phyloP scores from a whole-genome alignment of 164 flowering plant genomes.

The Magnolia changhungtana region DNA sequence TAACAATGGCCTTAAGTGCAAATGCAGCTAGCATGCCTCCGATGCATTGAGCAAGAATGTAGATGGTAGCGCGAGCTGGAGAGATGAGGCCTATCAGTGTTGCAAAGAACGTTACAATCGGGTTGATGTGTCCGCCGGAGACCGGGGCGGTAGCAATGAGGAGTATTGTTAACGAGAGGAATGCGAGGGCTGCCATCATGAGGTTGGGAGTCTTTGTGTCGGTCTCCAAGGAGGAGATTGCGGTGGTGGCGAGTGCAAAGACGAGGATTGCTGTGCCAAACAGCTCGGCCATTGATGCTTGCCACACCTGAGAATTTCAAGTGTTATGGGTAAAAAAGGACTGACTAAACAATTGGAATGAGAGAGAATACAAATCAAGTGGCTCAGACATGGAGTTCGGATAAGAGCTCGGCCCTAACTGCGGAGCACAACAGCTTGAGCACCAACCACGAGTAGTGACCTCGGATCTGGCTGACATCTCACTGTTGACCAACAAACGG shows the following conservation, averaged over 20 bases:
- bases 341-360: neutral
- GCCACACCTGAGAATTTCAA: constrained; percentile 40
- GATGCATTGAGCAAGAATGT: constrained; percentile 50
- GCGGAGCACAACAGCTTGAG: too few relatives aligned
- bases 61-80: constrained; percentile 38
- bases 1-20: constrained; percentile 46
- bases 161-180: constrained; percentile 35
- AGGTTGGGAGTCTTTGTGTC: constrained; percentile 39
- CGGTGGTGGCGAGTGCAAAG: constrained; percentile 47
- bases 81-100: constrained; percentile 46
- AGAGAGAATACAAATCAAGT: too few relatives aligned
- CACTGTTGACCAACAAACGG: too few relatives aligned
- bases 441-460: too few relatives aligned
- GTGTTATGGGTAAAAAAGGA: neutral
- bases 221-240: constrained; percentile 43
- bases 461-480: too few relatives aligned
- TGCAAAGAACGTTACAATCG: constrained; percentile 43
- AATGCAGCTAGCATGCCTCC: constrained; percentile 53
- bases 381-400: too few relatives aligned
- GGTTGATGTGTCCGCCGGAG: constrained; percentile 67
- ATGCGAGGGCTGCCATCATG: constrained; percentile 29
- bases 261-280: constrained; percentile 47
- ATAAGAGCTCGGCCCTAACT: too few relatives aligned
- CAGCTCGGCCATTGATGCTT: constrained; percentile 52
- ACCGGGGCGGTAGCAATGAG: constrained; percentile 46